These are phyloP conservation scores for Gossypium bickii DNA, from an alignment of 345 rosid species.

Conservation along the genomic window DNA sequence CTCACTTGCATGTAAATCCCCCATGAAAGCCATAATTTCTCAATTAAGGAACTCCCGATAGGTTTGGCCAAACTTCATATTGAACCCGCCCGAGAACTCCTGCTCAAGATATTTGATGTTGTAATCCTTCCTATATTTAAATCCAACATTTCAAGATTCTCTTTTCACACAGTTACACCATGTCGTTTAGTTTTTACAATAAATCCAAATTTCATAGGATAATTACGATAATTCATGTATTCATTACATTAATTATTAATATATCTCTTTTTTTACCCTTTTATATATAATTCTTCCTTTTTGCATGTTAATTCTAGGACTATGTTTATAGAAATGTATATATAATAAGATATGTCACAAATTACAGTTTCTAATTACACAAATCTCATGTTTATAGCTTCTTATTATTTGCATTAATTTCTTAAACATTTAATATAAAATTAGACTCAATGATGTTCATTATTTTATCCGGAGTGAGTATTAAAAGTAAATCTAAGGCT, in stretches of 20 bases:
- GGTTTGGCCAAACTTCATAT: no score
- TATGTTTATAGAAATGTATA: background rate
- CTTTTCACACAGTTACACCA: background rate
- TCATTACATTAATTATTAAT: background rate
- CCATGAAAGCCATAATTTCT: no score
- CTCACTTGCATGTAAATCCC: no score
- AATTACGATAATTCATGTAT: background rate
- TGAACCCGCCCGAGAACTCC: no score
- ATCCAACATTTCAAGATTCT: background rate
- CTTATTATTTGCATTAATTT: background rate
- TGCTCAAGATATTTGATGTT: no score
- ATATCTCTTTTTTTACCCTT: background rate
- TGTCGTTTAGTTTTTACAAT: constrained; percentile 1
- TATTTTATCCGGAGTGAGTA: background rate
- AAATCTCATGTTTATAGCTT: no score
- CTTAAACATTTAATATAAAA: no score
- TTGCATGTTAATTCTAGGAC: background rate
- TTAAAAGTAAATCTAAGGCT: no score
- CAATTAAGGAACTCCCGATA: no score
- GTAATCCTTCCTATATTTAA: no score
- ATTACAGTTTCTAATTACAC: background rate
- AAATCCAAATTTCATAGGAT: background rate
- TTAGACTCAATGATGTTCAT: no score
- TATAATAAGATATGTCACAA: background rate
- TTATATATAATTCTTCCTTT: background rate